Conservation (phyloP, 2,329 filamentous ascomycete species). For the Arthrobotrys sphaeroides region DNA sequence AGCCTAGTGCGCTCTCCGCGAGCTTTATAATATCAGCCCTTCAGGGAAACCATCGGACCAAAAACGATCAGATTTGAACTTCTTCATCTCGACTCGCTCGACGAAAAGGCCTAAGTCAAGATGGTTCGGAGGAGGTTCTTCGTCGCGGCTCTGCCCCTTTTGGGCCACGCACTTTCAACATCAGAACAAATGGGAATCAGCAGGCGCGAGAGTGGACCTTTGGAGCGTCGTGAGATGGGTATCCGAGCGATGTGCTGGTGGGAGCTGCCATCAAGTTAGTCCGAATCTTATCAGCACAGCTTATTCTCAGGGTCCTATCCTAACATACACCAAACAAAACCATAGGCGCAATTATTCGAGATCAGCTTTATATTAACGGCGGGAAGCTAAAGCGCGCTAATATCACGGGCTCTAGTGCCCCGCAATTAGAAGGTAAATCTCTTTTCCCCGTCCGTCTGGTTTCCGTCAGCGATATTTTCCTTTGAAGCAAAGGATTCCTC, state of each 20-base stretch:
- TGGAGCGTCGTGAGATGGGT: conserved; percentile 33
- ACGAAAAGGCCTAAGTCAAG: conserved; percentile 3
- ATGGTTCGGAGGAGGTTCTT: conserved; percentile 44
- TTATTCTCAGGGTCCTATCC: conserved; percentile 38
- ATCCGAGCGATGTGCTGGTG: conserved; percentile 49
- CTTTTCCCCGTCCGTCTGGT: background rate
- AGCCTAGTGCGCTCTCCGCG: conserved; percentile 27
- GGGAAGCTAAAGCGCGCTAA: conserved; percentile 43
- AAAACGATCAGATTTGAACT: conserved; percentile 32
- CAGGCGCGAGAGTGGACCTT: conserved; percentile 9
- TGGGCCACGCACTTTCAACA: conserved; percentile 27
- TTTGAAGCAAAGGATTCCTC: conserved; percentile 12
- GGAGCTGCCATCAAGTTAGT: conserved; percentile 48
- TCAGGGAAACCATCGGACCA: conserved; percentile 40
- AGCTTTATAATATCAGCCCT: conserved; percentile 52
- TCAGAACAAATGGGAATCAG: conserved; percentile 9
- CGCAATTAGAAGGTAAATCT: conserved; percentile 30
- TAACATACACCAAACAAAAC: conserved; percentile 5
- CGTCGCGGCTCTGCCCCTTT: conserved; percentile 40
- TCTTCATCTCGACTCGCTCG: conserved; percentile 20
- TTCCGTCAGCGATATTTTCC: conserved; percentile 5
- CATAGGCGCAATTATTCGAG: conserved; percentile 48
- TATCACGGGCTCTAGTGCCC: conserved; percentile 18
- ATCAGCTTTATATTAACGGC: conserved; percentile 46
- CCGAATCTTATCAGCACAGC: conserved; percentile 20